Percentiles rank a stretch among this genome's conserved stretches.
These are phyloP conservation scores for Collybia mongolica DNA, from an alignment of 768 basidiomycete species.

Conservation along the genomic window DNA sequence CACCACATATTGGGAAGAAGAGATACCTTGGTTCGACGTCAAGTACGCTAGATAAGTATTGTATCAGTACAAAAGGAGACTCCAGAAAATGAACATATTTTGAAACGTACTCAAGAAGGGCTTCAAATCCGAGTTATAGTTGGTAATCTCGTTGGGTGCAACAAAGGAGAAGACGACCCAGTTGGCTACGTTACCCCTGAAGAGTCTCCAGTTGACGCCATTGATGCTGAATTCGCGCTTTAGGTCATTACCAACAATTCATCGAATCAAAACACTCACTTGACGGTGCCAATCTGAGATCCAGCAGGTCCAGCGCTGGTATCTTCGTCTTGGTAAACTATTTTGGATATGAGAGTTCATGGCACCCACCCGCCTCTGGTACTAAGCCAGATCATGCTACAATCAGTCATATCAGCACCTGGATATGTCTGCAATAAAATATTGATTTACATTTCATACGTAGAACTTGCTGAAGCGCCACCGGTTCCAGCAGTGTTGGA, in stretches of 20 bases:
- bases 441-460: constrained; percentile 22
- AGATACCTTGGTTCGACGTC: constrained; percentile 24
- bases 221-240: constrained; percentile 10
- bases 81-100: not conserved
- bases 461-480: constrained; percentile 28
- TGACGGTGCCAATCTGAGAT: constrained; percentile 26
- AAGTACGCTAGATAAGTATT: constrained; percentile 21
- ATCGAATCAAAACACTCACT: constrained; percentile 6
- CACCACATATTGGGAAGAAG: constrained; percentile 26
- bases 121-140: constrained; percentile 28
- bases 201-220: constrained; percentile 27
- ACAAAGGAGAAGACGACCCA: constrained; percentile 34
- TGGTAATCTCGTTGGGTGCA: constrained; percentile 28
- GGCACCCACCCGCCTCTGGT: constrained; percentile 25
- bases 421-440: not conserved
- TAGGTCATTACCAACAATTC: too few species aligned
- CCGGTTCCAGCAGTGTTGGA: constrained; percentile 22
- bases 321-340: not conserved
- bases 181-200: constrained; percentile 27
- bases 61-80: not conserved
- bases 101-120: constrained; percentile 26
- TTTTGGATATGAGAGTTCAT: not conserved
- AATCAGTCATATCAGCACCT: not conserved
- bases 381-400: constrained; percentile 34
- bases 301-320: constrained; percentile 28